Evolutionary conservation across 1,284 basidiomycete genomes (phyloP).

Genomic region (Boletus chippewaensis): DNA sequence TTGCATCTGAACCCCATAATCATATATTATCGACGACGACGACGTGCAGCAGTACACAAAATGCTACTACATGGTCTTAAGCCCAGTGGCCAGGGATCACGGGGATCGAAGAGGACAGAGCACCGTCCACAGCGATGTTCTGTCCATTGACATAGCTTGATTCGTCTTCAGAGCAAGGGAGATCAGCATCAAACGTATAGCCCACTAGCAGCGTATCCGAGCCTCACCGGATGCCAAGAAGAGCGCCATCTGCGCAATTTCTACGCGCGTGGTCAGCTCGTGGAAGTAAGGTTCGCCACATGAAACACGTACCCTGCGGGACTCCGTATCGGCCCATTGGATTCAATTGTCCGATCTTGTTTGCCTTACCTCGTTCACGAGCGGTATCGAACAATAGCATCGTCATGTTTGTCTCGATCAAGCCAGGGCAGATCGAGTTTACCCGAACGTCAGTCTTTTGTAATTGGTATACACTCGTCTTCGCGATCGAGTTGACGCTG

Average conservation of each 20-base stretch:
- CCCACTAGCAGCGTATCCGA: background rate
- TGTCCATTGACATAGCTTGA: slow-evolving; percentile 92
- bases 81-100: slow-evolving; percentile 36
- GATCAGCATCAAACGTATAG: slow-evolving; percentile 11
- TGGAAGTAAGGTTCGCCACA: slow-evolving; percentile 10
- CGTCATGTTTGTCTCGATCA: slow-evolving; percentile 92
- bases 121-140: slow-evolving; percentile 83
- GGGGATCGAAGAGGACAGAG: slow-evolving; percentile 59
- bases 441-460: slow-evolving; percentile 78
- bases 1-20: background rate
- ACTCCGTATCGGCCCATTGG: slow-evolving; percentile 77
- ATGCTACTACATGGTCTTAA: slow-evolving; percentile 10
- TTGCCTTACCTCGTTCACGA: slow-evolving; percentile 60
- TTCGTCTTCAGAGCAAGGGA: slow-evolving; percentile 51
- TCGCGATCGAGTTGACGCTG: slow-evolving; percentile 82
- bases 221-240: slow-evolving; percentile 81
- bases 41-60: background rate
- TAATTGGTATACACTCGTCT: slow-evolving; percentile 78
- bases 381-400: slow-evolving; percentile 68
- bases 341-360: slow-evolving; percentile 83
- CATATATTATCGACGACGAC: background rate
- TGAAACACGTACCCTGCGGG: slow-evolving; percentile 51
- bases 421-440: slow-evolving; percentile 86
- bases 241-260: slow-evolving; percentile 78
- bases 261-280: slow-evolving; percentile 34